A percentile compares a stretch with the other conserved stretches of the same genome.
Evolutionary conservation across 2,329 filamentous ascomycete species (phyloP).

Genomic region (Hirsutella rhossiliensis): DNA sequence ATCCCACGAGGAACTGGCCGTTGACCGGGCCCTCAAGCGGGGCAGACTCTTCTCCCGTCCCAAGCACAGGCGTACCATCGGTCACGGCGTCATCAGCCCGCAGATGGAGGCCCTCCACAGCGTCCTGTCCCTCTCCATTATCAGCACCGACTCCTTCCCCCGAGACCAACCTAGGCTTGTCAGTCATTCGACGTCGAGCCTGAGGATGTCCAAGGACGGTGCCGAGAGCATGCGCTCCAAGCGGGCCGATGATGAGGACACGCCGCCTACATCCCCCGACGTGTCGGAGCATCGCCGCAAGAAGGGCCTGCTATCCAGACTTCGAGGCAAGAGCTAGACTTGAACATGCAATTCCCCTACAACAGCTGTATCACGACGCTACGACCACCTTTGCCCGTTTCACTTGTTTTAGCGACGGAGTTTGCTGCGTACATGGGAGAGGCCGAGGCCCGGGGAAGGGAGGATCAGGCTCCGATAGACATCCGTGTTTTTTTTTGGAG

Average conservation of each 20-base stretch:
- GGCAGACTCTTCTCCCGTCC: constrained; percentile 33
- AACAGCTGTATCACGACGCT: constrained; percentile 3
- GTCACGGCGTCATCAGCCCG: constrained; percentile 30
- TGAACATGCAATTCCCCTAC: no score
- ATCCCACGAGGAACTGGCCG: constrained; percentile 38
- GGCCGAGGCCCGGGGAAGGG: background rate
- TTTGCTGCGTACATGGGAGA: background rate
- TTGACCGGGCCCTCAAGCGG: constrained; percentile 27
- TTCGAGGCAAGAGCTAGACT: constrained; percentile 4
- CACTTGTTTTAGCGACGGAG: constrained; percentile 10
- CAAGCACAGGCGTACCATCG: constrained; percentile 34
- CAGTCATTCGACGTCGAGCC: constrained; percentile 15
- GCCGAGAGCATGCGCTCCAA: constrained; percentile 22
- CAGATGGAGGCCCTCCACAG: constrained; percentile 20
- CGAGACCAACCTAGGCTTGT: constrained; percentile 10
- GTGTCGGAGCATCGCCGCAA: constrained; percentile 15
- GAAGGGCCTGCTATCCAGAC: constrained; percentile 8
- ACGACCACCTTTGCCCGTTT: constrained; percentile 5
- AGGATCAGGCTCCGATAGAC: background rate
- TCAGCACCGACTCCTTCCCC: constrained; percentile 11
- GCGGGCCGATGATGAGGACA: constrained; percentile 16
- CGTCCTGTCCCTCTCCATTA: constrained; percentile 19
- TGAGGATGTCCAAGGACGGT: constrained; percentile 23
- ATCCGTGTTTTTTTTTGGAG: background rate
- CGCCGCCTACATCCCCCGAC: constrained; percentile 23